Base-by-base conservation (phyloP, 2,329 filamentous ascomycete genomes). In the Penicillium decumbens region DNA sequence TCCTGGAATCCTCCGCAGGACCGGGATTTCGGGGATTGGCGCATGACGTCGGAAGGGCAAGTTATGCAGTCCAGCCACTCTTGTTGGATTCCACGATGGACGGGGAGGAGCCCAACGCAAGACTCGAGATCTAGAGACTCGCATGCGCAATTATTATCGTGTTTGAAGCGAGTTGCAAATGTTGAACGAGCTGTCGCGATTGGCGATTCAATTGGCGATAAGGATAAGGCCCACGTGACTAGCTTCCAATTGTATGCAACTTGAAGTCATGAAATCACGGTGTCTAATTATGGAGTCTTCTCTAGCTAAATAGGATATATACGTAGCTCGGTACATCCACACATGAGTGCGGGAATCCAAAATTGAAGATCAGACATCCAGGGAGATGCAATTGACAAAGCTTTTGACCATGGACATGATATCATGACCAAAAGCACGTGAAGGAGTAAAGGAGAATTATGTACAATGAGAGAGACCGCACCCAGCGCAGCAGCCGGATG, bases 131-230 rank as follows among this genome's bases (percentile, higher is more conserved):
- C 39, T 42, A 55, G 46, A 51, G 47, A 52, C 53, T 61, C 65
- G 66, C 68, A 71, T 71, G 49, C 67, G 65, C 60, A 61, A 49
- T 28, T 20, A 28, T 30, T 30, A 12, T 24, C 23, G 25, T 23
- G 25, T 30, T n/a, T 23, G n/a, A 23, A 30, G 7, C 27, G 40
- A 37, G 33, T 35, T 20, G 33, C 15, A 20, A 37, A 37, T 37
- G 33, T 37, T 20, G 33, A 37, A 37, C 18, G 15, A 37, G 33
- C 15, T 35, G 15, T 35, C 32, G 15, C 33, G 18, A 37, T 37
- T 20, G 15, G n/a, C 20, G 15, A 20, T 18, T 7, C 33, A 8
- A 37, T 37, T 20, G 15, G 18, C 33, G 33, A 37, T 37, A 37
- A 37, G 3, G 33, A 37, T 37, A 37, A 37, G 32, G 15, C 15